Evolutionary conservation across 495 filamentous ascomycete species (phyloP).

Genomic region (Darksidea phi): DNA sequence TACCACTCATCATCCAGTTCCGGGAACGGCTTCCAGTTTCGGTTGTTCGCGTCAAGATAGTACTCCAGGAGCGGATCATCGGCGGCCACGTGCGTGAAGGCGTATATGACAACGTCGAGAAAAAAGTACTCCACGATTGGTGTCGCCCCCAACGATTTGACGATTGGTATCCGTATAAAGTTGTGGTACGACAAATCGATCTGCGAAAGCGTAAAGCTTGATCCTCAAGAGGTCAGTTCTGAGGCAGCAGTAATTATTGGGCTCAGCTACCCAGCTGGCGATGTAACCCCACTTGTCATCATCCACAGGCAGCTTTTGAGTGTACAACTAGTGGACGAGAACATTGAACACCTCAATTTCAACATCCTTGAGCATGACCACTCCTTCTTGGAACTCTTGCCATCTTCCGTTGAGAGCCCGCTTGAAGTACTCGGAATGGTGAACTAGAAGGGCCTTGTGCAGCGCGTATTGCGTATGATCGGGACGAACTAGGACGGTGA

Average conservation of each 20-base stretch:
- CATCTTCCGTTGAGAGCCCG: background rate
- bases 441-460: background rate
- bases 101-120: too few relatives aligned
- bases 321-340: background rate
- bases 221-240: background rate
- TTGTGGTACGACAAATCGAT: background rate
- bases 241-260: background rate
- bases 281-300: background rate
- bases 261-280: too few relatives aligned
- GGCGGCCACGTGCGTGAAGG: too few relatives aligned
- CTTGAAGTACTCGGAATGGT: background rate
- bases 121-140: too few relatives aligned
- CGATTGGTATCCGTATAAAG: background rate
- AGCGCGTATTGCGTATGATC: background rate
- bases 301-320: background rate
- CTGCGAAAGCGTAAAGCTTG: background rate
- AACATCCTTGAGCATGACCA: background rate
- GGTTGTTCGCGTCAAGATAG: too few relatives aligned
- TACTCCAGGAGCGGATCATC: too few relatives aligned
- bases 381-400: background rate
- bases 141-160: background rate
- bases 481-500: background rate
- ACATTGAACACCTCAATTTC: background rate
- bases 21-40: too few relatives aligned
- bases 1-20: too few relatives aligned